Evolutionary conservation across 805 yeast genomes (phyloP).

Genomic region (Candida ortonii): DNA sequence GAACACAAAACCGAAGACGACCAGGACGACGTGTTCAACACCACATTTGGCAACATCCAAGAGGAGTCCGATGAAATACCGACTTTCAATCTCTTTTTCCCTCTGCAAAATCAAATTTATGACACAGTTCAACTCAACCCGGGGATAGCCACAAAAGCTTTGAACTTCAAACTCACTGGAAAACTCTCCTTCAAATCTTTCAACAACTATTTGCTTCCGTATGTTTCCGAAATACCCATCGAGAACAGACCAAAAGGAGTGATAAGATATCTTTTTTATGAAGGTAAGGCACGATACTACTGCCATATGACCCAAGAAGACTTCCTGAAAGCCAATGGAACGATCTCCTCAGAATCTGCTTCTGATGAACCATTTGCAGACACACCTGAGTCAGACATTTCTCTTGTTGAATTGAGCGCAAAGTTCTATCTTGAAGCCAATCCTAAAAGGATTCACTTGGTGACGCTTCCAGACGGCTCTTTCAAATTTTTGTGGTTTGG

Average conservation of each 20-base stretch:
- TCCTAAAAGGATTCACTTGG: conserved; percentile 10
- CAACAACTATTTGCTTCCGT: conserved; percentile 10
- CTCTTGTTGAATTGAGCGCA: conserved; percentile 19
- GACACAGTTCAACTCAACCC: conserved; percentile 39
- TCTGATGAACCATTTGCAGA: conserved; percentile 2
- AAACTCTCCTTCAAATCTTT: conserved; percentile 40
- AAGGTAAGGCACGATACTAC: conserved; percentile 71
- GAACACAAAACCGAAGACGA: conserved; percentile 12
- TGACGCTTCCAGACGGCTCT: conserved; percentile 8
- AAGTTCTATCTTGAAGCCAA: conserved; percentile 8
- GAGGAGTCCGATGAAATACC: conserved; percentile 28
- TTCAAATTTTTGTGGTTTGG: conserved; percentile 17
- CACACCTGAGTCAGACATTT: conserved; percentile 2
- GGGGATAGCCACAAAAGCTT: conserved; percentile 62
- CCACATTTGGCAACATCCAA: conserved; percentile 24
- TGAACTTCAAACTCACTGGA: conserved; percentile 53
- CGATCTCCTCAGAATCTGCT: conserved; percentile 5
- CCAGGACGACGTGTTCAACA: conserved; percentile 36
- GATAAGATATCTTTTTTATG: conserved; percentile 64
- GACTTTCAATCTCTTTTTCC: conserved; percentile 51
- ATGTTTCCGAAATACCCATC: conserved; percentile 22
- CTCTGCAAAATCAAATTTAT: conserved; percentile 62
- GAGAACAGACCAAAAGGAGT: conserved; percentile 30
- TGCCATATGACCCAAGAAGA: conserved; percentile 53
- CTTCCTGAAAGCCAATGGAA: conserved; percentile 34